Percentiles rank a stretch among this genome's conserved stretches.
Evolutionary conservation across 371 early-diverging fungal species (phyloP).

Genomic region (Choanephora cucurbitarum): DNA sequence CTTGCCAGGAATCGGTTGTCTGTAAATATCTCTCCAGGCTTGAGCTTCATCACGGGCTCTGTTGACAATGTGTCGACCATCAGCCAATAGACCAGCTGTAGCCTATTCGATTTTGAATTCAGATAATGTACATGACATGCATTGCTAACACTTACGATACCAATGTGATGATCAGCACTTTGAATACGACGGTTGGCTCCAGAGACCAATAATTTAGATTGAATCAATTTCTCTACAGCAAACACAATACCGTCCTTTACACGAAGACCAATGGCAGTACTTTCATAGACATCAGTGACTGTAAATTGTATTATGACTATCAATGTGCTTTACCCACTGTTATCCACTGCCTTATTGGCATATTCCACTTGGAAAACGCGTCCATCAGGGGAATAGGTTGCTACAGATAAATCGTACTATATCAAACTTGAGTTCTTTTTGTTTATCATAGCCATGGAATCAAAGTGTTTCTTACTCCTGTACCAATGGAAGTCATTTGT

Average conservation of each 20-base stretch:
- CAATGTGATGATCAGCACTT: constrained; percentile 91
- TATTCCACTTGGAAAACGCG: constrained; percentile 99
- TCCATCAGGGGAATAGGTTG: constrained; percentile 98
- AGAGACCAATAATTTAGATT: constrained; percentile 92
- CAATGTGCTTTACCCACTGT: constrained; percentile 95
- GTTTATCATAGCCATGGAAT: background rate
- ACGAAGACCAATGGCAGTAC: constrained; percentile 93
- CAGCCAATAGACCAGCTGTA: constrained; percentile 93
- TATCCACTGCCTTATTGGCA: constrained; percentile 97
- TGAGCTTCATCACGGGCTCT: constrained; percentile 92
- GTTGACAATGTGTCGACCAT: constrained; percentile 88
- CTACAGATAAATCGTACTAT: constrained; percentile 96
- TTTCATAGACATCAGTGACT: no score
- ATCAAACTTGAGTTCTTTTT: background rate
- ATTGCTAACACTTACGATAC: constrained; percentile 77
- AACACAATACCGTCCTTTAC: constrained; percentile 95
- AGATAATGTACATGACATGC: constrained; percentile 19
- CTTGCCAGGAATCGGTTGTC: constrained; percentile 83
- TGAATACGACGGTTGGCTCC: constrained; percentile 91
- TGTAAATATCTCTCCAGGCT: constrained; percentile 87
- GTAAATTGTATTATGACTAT: no score
- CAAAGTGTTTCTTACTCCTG: constrained; percentile 55
- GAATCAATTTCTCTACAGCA: constrained; percentile 94
- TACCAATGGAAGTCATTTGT: constrained; percentile 75
- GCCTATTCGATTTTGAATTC: constrained; percentile 54